Evolutionary conservation across 805 yeast genomes (phyloP).

Genomic region (Ogataea wickerhamii): DNA sequence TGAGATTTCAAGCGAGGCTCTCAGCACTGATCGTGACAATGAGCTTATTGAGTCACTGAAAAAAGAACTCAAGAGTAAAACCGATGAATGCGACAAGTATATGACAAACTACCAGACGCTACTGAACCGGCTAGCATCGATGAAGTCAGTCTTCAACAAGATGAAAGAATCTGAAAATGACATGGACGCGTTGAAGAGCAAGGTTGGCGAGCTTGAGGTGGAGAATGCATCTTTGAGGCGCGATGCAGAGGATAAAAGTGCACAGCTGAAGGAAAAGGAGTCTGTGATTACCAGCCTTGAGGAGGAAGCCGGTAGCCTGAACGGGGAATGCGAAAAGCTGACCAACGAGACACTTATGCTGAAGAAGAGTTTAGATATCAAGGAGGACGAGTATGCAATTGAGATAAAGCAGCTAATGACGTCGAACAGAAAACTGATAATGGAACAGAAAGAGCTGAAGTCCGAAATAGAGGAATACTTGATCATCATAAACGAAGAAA

Average conservation of each 20-base stretch:
- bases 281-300: slow-evolving; percentile 22
- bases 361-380: slow-evolving; percentile 36
- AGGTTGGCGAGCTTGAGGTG: slow-evolving; percentile 37
- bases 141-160: slow-evolving; percentile 69
- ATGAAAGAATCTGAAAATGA: slow-evolving; percentile 70
- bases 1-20: slow-evolving; percentile 1
- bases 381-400: slow-evolving; percentile 38
- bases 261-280: slow-evolving; percentile 30
- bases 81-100: slow-evolving; percentile 52
- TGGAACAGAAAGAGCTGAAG: slow-evolving; percentile 36
- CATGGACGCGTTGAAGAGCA: slow-evolving; percentile 50
- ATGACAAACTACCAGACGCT: slow-evolving; percentile 60
- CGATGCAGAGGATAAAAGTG: slow-evolving; percentile 17
- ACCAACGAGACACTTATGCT: slow-evolving; percentile 37
- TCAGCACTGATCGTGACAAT: not conserved
- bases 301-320: slow-evolving; percentile 40
- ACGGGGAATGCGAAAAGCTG: slow-evolving; percentile 52
- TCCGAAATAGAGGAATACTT: slow-evolving; percentile 34
- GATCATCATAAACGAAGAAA: slow-evolving; percentile 39
- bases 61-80: slow-evolving; percentile 33
- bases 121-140: slow-evolving; percentile 60
- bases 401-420: slow-evolving; percentile 42
- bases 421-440: slow-evolving; percentile 35
- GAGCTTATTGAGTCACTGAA: slow-evolving; percentile 17
- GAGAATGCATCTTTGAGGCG: slow-evolving; percentile 30